Conservation (phyloP, 805 yeast genomes). For the Metschnikowia gelsemii region DNA sequence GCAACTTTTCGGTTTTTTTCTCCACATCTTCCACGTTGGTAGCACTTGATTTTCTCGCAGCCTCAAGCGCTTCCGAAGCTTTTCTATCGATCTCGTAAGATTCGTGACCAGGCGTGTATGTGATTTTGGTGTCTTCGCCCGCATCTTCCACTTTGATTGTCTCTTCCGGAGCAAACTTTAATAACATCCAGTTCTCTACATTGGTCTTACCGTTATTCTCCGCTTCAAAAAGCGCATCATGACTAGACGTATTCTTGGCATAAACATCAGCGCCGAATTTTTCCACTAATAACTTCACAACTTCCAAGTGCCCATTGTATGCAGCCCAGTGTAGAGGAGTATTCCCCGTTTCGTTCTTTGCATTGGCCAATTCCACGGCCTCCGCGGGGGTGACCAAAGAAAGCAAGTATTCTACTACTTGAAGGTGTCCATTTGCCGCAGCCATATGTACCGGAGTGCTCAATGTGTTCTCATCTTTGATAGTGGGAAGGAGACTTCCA, state of each 20-base stretch:
- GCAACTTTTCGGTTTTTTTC: conserved; percentile 30
- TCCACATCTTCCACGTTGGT: conserved; percentile 47
- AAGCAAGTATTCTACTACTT: conserved; percentile 60
- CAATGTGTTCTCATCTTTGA: conserved; percentile 61
- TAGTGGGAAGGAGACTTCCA: conserved; percentile 34
- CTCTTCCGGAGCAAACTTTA: conserved; percentile 66
- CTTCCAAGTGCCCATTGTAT: conserved; percentile 74
- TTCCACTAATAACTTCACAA: conserved; percentile 70
- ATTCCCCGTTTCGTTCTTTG: conserved; percentile 76
- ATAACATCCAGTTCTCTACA: conserved; percentile 74
- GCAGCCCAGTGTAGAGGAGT: conserved; percentile 98
- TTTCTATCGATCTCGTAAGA: conserved; percentile 42
- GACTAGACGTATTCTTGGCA: conserved; percentile 67
- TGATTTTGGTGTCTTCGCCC: conserved; percentile 42
- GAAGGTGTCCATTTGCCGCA: conserved; percentile 87
- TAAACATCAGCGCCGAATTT: conserved; percentile 80
- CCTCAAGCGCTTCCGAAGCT: conserved; percentile 26
- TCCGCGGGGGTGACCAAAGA: conserved; percentile 46
- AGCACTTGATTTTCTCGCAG: conserved; percentile 38
- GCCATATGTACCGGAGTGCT: conserved; percentile 93
- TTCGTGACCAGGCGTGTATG: conserved; percentile 44
- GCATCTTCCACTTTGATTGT: conserved; percentile 45
- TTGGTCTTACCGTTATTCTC: conserved; percentile 74
- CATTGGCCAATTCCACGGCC: conserved; percentile 34
- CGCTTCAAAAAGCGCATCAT: conserved; percentile 87